Evolutionary conservation across 768 basidiomycete genomes (phyloP), one percentile per base, ranked within the genome.

Genomic region (Dentipellis sp.): DNA sequence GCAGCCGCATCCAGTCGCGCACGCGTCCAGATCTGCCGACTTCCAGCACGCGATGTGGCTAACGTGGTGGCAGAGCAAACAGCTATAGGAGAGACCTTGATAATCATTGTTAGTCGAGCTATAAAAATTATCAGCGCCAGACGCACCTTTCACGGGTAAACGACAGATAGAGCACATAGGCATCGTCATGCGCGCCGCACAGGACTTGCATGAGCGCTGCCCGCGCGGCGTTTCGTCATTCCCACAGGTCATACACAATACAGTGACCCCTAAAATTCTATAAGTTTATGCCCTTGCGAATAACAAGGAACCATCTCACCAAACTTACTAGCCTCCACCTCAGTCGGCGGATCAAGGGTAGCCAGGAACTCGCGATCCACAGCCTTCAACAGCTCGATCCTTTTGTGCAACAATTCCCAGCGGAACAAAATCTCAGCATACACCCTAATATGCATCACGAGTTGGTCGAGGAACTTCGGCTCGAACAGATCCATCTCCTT

Each of bases 361-460:
- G 38, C 10, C 17, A 39, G 53, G 8, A 61, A 21, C 52, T 56
- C 53, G 46, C 63, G 67, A 58, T 74, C 74, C 19, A 84, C 75
- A n/a, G 79, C 74, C 59, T 88, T 88, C 56, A 92, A 69, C 1
- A 93, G 74, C 60, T 91, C 88, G 16, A 84, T 69, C 2, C 91
- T 80, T 65, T 90, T 87, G 40, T 81, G 75, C 61, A 79, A 72
- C 53, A 91, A 66, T 59, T 81, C 71, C 92, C 91, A 94, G 46
- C 83, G 72, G 60, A 82, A 81, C 21, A 94, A 72, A 59, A 86
- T 71, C 55, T 93, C 88, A 6, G 87, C 86, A 64, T 93, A 94
- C 1, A 76, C 74, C 45, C 82, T 69, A 19, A 92, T 73, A 66
- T 93, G 88, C 8, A 66, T 69, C 19, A 73, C 65, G 37, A 77